These are phyloP conservation scores for Trametes elegans DNA, from an alignment of 768 basidiomycete species.

Conservation along the genomic window DNA sequence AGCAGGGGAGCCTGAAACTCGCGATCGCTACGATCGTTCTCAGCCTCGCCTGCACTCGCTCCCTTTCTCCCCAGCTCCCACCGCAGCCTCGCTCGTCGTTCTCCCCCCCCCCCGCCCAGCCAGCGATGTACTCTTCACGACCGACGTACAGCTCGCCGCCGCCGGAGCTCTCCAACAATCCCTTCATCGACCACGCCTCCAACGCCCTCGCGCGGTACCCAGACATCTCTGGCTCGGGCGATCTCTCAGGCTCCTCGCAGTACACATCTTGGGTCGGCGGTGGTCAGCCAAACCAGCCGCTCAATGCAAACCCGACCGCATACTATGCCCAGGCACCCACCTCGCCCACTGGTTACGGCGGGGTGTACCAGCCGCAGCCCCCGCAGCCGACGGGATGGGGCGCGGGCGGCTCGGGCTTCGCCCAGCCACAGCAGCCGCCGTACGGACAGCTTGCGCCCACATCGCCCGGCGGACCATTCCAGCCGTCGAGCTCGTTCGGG, in stretches of 20 bases:
- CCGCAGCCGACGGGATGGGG: slow-evolving; percentile 16
- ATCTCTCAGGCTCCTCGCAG: slow-evolving; percentile 26
- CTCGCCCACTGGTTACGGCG: slow-evolving; percentile 10
- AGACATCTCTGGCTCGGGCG: slow-evolving; percentile 44
- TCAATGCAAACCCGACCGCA: slow-evolving; percentile 19
- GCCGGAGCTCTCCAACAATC: slow-evolving; percentile 55
- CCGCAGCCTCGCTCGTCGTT: background rate
- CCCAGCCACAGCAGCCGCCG: slow-evolving; percentile 25
- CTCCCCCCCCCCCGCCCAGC: background rate
- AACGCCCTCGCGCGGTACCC: slow-evolving; percentile 52
- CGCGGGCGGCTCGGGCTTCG: slow-evolving; percentile 10
- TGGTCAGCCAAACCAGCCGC: slow-evolving; percentile 37
- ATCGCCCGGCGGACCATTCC: slow-evolving; percentile 37
- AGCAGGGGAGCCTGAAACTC: background rate
- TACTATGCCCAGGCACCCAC: slow-evolving; percentile 15
- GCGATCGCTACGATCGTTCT: background rate
- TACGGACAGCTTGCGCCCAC: slow-evolving; percentile 10
- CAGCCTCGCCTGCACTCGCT: background rate
- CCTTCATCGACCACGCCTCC: slow-evolving; percentile 57
- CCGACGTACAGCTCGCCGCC: slow-evolving; percentile 25
- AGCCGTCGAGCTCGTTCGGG: slow-evolving; percentile 54
- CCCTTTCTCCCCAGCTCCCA: background rate
- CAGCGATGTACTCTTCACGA: slow-evolving; percentile 23
- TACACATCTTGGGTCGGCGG: slow-evolving; percentile 44
- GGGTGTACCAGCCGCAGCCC: slow-evolving; percentile 8